phyloP scores from a whole-genome alignment of 1,284 basidiomycete genomes.

The Leccinum subrobustum region DNA sequence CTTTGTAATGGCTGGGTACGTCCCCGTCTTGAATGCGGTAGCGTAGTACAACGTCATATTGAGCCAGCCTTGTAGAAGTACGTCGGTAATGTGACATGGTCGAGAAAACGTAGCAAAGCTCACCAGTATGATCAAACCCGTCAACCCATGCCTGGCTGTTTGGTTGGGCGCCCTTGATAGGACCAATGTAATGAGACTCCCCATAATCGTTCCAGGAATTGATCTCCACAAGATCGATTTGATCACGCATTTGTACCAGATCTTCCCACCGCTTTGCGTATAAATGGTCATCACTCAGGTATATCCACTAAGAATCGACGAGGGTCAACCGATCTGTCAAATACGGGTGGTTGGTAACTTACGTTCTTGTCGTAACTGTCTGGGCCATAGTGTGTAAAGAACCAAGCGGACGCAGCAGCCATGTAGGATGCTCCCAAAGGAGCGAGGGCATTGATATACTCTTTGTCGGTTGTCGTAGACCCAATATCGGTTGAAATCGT shows the following conservation, averaged over 20 bases:
- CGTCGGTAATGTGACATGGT: neutral
- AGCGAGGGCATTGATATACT: constrained; percentile 43
- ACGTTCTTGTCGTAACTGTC: constrained; percentile 82
- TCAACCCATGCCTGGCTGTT: constrained; percentile 64
- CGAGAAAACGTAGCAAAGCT: constrained; percentile 4
- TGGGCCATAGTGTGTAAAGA: constrained; percentile 75
- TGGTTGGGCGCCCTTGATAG: constrained; percentile 66
- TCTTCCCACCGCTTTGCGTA: constrained; percentile 76
- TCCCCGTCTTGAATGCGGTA: constrained; percentile 73
- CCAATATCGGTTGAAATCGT: constrained; percentile 43
- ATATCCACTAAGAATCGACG: constrained; percentile 49
- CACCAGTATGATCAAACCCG: constrained; percentile 63
- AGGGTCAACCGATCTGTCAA: constrained; percentile 4
- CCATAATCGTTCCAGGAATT: constrained; percentile 66
- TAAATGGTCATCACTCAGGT: constrained; percentile 68
- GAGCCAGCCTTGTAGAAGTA: constrained; percentile 50
- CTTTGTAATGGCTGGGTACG: constrained; percentile 58
- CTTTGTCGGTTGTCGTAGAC: constrained; percentile 46
- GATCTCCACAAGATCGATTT: constrained; percentile 60
- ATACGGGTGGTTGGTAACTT: constrained; percentile 21
- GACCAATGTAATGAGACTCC: constrained; percentile 63
- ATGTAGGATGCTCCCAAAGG: constrained; percentile 30
- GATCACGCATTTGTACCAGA: constrained; percentile 57
- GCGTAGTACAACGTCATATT: constrained; percentile 69
- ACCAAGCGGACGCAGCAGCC: constrained; percentile 65